Base-by-base conservation (phyloP, 768 basidiomycete species). In the Xanthoconium stramineum region DNA sequence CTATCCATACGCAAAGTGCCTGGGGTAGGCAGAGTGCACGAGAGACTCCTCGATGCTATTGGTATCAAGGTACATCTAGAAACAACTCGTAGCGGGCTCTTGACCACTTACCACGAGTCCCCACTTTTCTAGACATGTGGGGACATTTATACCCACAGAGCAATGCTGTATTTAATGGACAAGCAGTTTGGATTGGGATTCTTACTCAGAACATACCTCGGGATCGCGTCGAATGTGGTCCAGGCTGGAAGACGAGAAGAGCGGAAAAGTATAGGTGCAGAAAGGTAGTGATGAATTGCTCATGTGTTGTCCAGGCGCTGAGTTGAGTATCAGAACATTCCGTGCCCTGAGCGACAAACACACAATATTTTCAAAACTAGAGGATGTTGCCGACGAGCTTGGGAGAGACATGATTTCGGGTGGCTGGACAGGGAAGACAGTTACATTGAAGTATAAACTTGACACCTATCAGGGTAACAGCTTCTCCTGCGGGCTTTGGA, bases 401-500 rank as follows among this genome's bases (percentile, higher is more conserved):
- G 89, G 84, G 65, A 78, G 80, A 42, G 94, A 97, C 66, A 86
- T 98, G 83, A 74, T 78, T 29, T 71, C 79, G n/a, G 78, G 79
- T 44, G 87, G 90, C 32, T 99, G 93, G 86, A 80, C 84, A 8
- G 96, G 93, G 9, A 83, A 87, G 61, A 97, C 93, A 0, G 79
- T 98, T 33, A 96, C 92, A 0, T 78, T 98, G 48, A 97, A 96
- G 69, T 94, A 87, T 70, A 99, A 99, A 74, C 80, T 92, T 35
- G 88, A 95, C 66, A 94, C 86, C 1, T 98, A 86, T 70, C 84
- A 96, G 78, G 86, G 91, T 85, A 55, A 63, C 6, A 5, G 42
- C 46, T 11, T 46, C 12, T 43, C 45, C 24, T 52, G 24, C 40
- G 35, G 54, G 47, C 45, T 35, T 38, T 29, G 7, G 13, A 30